Percentiles rank a stretch among this genome's conserved stretches.
Evolutionary conservation across 2,329 filamentous ascomycete genomes (phyloP).

Genomic region (Talaromyces sp.): DNA sequence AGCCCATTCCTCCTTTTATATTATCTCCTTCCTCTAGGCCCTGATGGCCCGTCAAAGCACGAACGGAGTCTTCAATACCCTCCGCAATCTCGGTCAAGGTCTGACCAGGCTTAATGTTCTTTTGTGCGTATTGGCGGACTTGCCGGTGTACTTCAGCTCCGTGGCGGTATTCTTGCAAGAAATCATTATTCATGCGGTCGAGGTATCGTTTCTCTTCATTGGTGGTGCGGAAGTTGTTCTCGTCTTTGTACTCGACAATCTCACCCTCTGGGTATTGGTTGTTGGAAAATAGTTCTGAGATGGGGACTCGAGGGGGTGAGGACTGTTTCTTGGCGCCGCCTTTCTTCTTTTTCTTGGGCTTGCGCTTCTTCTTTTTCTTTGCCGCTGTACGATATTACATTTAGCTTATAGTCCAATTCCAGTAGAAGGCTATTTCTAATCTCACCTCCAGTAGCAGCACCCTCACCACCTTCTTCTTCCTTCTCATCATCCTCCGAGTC

Average conservation of each 20-base stretch:
- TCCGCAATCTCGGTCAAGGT: slow-evolving; percentile 77
- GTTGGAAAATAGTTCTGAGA: slow-evolving; percentile 70
- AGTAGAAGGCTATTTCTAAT: not conserved
- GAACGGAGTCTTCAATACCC: slow-evolving; percentile 79
- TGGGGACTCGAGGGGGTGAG: slow-evolving; percentile 68
- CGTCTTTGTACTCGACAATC: slow-evolving; percentile 71
- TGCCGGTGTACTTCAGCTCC: slow-evolving; percentile 87
- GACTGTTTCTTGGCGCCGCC: slow-evolving; percentile 64
- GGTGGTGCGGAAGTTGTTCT: slow-evolving; percentile 75
- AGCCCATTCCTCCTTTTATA: slow-evolving; percentile 75
- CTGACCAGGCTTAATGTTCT: slow-evolving; percentile 76
- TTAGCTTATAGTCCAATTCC: not conserved
- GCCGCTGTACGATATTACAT: slow-evolving; percentile 20
- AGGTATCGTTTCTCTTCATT: slow-evolving; percentile 80
- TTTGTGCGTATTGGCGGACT: slow-evolving; percentile 77
- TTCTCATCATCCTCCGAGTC: slow-evolving; percentile 55
- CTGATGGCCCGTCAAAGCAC: slow-evolving; percentile 70
- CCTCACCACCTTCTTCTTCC: slow-evolving; percentile 44
- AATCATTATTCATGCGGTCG: slow-evolving; percentile 75
- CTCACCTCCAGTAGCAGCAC: slow-evolving; percentile 36
- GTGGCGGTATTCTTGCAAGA: slow-evolving; percentile 74
- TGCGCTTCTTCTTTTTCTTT: slow-evolving; percentile 80
- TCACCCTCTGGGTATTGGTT: slow-evolving; percentile 72
- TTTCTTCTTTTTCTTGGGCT: slow-evolving; percentile 67
- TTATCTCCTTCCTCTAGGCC: slow-evolving; percentile 75